phyloP scores from a whole-genome alignment of 2,329 filamentous ascomycete genomes.

The Neofusicoccum ribis region DNA sequence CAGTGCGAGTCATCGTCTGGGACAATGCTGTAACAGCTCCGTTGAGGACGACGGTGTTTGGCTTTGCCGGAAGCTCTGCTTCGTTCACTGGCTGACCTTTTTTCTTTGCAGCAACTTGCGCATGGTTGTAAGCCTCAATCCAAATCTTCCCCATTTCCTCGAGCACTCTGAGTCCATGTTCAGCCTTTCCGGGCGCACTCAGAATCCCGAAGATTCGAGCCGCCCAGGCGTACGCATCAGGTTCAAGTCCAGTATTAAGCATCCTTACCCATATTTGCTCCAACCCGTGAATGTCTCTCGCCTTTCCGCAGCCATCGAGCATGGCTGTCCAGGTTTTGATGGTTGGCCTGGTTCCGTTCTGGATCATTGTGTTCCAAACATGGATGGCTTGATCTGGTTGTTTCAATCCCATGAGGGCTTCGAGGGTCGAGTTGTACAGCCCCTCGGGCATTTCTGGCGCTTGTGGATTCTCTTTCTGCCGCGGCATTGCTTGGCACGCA shows the following conservation, averaged over 20 bases:
- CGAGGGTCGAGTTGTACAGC: slow-evolving; percentile 48
- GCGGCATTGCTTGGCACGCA: neutral
- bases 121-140: slow-evolving; percentile 40
- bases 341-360: slow-evolving; percentile 58
- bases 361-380: slow-evolving; percentile 59
- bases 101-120: neutral
- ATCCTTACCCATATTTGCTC: slow-evolving; percentile 69
- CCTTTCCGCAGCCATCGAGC: slow-evolving; percentile 67
- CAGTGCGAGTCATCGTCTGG: slow-evolving; percentile 34
- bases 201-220: slow-evolving; percentile 68
- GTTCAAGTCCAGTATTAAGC: slow-evolving; percentile 54
- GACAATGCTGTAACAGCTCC: slow-evolving; percentile 58
- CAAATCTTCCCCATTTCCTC: slow-evolving; percentile 66
- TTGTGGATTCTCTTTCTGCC: neutral
- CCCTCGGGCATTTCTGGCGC: neutral
- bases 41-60: slow-evolving; percentile 67
- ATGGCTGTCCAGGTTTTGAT: slow-evolving; percentile 70
- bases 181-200: slow-evolving; percentile 47
- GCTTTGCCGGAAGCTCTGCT: slow-evolving; percentile 46
- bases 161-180: slow-evolving; percentile 63
- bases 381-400: slow-evolving; percentile 49
- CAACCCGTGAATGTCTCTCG: slow-evolving; percentile 60
- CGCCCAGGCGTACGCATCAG: slow-evolving; percentile 70
- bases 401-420: slow-evolving; percentile 47
- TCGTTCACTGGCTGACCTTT: slow-evolving; percentile 22